A percentile compares a stretch with the other conserved stretches of the same genome.
These are phyloP conservation scores for Teratosphaeria zuluensis DNA, from an alignment of 2,329 filamentous ascomycete genomes.

Conservation along the genomic window DNA sequence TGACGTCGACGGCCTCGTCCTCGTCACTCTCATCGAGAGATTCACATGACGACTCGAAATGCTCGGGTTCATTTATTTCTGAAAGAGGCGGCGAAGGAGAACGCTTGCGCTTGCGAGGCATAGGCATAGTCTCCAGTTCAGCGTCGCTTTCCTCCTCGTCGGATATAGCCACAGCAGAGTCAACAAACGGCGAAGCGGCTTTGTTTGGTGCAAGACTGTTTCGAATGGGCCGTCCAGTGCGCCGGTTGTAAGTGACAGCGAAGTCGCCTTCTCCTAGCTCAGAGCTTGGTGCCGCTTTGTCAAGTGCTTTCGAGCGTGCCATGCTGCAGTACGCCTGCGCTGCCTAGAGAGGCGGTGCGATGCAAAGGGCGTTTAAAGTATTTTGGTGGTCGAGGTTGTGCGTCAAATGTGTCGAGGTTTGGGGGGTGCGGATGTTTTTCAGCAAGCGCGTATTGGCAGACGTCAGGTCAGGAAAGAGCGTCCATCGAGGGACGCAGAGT, in stretches of 20 bases:
- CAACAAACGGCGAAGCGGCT: slow-evolving; percentile 31
- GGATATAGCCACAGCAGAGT: slow-evolving; percentile 28
- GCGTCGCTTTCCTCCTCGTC: slow-evolving; percentile 25
- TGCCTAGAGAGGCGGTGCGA: not conserved
- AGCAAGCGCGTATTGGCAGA: not conserved
- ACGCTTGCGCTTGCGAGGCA: slow-evolving; percentile 20
- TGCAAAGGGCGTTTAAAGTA: not conserved
- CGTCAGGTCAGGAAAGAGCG: not conserved
- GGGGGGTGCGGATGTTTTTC: not conserved
- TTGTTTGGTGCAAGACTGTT: slow-evolving; percentile 18
- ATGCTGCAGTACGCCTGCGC: not conserved
- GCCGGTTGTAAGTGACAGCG: slow-evolving; percentile 27
- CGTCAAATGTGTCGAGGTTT: not conserved
- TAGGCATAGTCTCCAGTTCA: slow-evolving; percentile 15
- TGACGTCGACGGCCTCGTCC: not conserved
- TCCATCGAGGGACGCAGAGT: not conserved
- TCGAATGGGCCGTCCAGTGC: slow-evolving; percentile 36
- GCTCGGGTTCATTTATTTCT: not conserved
- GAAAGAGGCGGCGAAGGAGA: slow-evolving; percentile 1
- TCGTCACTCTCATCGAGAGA: not conserved
- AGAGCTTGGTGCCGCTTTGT: not conserved
- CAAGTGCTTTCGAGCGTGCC: not conserved
- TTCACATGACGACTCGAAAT: not conserved
- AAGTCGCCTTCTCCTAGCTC: slow-evolving; percentile 20
- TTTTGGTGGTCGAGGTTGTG: not conserved